These are phyloP conservation scores for Cryptosporidium sp. DNA, from an alignment of 169 alveolate species.

Conservation along the genomic window DNA sequence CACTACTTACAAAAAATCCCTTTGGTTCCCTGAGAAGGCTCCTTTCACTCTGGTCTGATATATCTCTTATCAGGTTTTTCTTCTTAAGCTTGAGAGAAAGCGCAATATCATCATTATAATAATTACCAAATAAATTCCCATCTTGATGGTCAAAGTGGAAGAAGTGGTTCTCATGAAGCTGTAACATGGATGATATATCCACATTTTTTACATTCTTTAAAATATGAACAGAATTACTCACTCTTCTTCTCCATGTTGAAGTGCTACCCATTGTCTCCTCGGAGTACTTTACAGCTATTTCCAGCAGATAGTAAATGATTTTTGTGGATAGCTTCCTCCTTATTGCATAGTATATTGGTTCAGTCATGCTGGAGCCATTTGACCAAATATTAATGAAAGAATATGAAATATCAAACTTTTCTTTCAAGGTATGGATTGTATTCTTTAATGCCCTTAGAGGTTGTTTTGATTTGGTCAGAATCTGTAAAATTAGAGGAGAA, in stretches of 20 bases:
- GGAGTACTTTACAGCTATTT: constrained; percentile 49
- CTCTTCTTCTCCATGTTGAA: constrained; percentile 37
- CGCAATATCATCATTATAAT: neutral
- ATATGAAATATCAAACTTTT: constrained; percentile 47
- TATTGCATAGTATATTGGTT: constrained; percentile 51
- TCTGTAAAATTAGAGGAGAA: constrained; percentile 47
- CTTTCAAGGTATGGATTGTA: constrained; percentile 8
- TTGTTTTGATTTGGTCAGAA: constrained; percentile 59
- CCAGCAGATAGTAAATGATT: constrained; percentile 27
- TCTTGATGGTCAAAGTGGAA: constrained; percentile 22
- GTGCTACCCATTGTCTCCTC: constrained; percentile 41
- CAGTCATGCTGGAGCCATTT: neutral
- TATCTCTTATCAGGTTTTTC: neutral
- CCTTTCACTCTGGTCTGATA: neutral
- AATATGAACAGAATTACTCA: constrained; percentile 1
- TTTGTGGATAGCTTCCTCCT: constrained; percentile 22
- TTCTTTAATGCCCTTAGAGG: constrained; percentile 46
- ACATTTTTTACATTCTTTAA: constrained; percentile 19
- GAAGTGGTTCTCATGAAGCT: constrained; percentile 34
- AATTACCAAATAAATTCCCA: neutral
- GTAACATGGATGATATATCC: constrained; percentile 38
- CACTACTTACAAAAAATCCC: neutral
- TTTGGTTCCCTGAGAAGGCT: constrained; percentile 12
- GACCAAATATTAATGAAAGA: constrained; percentile 69
- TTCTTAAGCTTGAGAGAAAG: neutral